Base-by-base conservation (phyloP, 2,329 filamentous ascomycete species). In the Aureobasidium sp. region DNA sequence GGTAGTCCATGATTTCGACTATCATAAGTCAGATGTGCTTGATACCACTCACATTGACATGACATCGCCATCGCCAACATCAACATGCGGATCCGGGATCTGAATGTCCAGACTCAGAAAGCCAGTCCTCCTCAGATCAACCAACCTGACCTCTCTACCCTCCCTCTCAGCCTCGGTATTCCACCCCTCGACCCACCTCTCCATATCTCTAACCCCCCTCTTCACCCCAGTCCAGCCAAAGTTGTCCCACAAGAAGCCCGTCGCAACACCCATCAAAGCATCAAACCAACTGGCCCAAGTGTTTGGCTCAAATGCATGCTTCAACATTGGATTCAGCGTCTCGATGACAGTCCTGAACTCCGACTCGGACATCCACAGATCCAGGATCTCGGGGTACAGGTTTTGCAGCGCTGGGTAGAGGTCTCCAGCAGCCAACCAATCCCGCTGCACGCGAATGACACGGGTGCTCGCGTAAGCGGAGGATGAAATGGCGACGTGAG, bases 211-310 rank as follows among this genome's bases (percentile, higher is more conserved):
- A 47, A 96, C 73, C 60, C 86, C 81, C 23, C 79, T 77, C 76
- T 97, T 97, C 62, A 88, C 82, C 9, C 81, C 84, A 3, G 89
- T 89, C 37, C 90, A 75, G 1, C 93, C 91, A 23, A 93, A 68
- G 70, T 97, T 93, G 62, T 99, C 94, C 90, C 91, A 97, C 35
- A 97, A 69, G 89, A 92, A 99, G 23, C 93, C 89, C 0, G 94
- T 97, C 35, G 91, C 74, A 4, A 95, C 78, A 1, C 93, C 91
- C 66, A 97, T 71, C 11, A 90, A 72, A 13, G 84, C 83, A 73
- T 99, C 94, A 0, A 96, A 65, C 68, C 92, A 84, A 66, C 95
- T 95, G 54, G 89, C 80, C 67, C 83, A 75, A 59, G 81, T 84
- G 71, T 86, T 92, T 0, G 94, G 93, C 68, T 88, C 84, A 72